These are phyloP conservation scores for Thalassiosira mediterranea DNA, from an alignment of 352 stramenopile genomes.

Conservation along the genomic window DNA sequence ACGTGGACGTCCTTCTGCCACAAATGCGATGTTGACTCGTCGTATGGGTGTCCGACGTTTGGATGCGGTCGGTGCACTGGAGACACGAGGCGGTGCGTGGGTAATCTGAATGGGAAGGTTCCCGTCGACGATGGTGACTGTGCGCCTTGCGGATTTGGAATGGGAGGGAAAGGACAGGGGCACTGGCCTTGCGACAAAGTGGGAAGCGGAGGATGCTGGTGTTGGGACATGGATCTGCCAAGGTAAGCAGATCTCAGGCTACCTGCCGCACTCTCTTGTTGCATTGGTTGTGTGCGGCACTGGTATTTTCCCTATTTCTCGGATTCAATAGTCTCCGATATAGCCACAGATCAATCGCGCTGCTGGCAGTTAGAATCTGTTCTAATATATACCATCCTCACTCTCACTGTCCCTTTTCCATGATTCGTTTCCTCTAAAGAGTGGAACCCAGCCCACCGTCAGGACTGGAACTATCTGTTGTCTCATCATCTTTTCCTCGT, in stretches of 20 bases:
- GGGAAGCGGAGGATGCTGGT: slow-evolving; percentile 32
- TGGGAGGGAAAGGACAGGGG: slow-evolving; percentile 14
- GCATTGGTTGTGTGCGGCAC: too few species aligned
- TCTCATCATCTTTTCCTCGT: background rate
- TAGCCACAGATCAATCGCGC: too few species aligned
- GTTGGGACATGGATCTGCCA: slow-evolving; percentile 25
- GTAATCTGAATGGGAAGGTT: slow-evolving; percentile 36
- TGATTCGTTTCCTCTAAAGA: too few species aligned
- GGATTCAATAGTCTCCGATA: too few species aligned
- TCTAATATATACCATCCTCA: too few species aligned
- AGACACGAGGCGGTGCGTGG: slow-evolving; percentile 32
- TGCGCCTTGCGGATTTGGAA: slow-evolving; percentile 15
- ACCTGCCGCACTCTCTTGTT: too few species aligned
- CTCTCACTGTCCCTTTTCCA: too few species aligned
- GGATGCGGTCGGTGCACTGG: slow-evolving; percentile 24
- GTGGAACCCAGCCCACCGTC: slow-evolving; percentile 24
- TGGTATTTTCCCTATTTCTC: too few species aligned
- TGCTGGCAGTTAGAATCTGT: too few species aligned
- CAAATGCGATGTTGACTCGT: slow-evolving; percentile 26
- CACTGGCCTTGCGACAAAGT: slow-evolving; percentile 32
- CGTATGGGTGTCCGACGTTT: slow-evolving; percentile 29
- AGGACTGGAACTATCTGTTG: slow-evolving; percentile 11
- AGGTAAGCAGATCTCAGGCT: too few species aligned
- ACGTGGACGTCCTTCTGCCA: slow-evolving; percentile 43
- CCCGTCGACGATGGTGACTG: slow-evolving; percentile 34